Base-by-base conservation (phyloP, 495 filamentous ascomycete genomes). In the Monascus purpureus region DNA sequence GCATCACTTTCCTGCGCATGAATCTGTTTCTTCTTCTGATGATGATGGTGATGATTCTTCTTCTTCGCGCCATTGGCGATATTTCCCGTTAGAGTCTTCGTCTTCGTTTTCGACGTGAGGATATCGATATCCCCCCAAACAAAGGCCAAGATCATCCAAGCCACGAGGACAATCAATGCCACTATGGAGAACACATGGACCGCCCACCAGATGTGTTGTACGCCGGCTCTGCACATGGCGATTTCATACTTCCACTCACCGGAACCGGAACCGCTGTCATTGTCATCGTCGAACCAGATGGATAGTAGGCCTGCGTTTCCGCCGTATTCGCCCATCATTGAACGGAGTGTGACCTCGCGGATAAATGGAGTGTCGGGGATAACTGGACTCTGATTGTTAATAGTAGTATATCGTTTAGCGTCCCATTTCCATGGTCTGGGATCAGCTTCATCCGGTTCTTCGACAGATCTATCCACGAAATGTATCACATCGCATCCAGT, bases 291-390 rank as follows among this genome's bases (percentile, higher is more conserved):
- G 47, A 86, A 96, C 92, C 92, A 97, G 2, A 79, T 62, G 25
- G 77, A 86, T 25, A 97, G 49, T 17, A 97, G 59, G 0, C 83
- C 92, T 0, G 84, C 87, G 50, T 93, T 86, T 3, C 90, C 90
- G 13, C 73, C 76, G 46, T 75, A 96, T 16, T 80, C 80, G 15
- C 88, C 90, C 90, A 97, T 97, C 90, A 97, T 95, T 42, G 84
- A 93, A n/a, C 84, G 71, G 4, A 96, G 79, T 0, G 90, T 97
- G 32, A 95, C 72, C 55, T 96, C 90, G 2, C 86, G 61, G n/a
- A 94, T 63, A 0, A 57, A 61, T 0, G 61, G 59, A 0, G 33
- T 38, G 0, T 40, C 28, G 1, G 16, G 6, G 2, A 29, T 11
- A 11, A 19, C 18, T 8, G 25, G 15, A 22, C 28, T 9, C 25